phyloP scores from a whole-genome alignment of 192 early-diverging fungal species.

The Diversispora epigaea region DNA sequence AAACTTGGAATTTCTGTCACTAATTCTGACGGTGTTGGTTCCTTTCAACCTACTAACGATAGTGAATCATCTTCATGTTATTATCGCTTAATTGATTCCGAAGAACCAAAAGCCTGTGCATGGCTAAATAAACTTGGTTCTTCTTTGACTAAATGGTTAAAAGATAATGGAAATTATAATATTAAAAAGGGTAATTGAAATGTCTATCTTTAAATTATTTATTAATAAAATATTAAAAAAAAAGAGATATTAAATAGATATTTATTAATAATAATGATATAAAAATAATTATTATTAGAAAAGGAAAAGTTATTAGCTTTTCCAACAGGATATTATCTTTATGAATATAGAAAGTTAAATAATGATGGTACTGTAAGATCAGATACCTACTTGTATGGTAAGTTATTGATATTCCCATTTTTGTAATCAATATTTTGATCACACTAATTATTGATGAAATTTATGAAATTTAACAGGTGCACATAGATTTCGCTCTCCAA shows the following conservation, averaged over 20 bases:
- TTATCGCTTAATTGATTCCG: not conserved
- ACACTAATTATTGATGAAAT: not conserved
- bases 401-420: not conserved
- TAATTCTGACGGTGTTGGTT: not conserved
- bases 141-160: not conserved
- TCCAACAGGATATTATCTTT: not conserved
- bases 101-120: not conserved
- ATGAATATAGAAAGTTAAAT: not conserved
- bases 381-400: not conserved
- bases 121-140: not conserved
- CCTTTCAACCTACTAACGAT: not conserved
- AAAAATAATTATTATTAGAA: not conserved
- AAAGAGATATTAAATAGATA: no score
- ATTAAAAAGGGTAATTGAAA: not conserved
- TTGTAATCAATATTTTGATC: not conserved
- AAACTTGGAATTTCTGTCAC: not conserved
- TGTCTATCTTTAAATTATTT: not conserved
- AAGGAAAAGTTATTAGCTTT: not conserved
- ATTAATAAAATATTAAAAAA: no score
- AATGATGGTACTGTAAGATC: not conserved
- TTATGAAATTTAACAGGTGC: not conserved
- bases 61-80: not conserved
- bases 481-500: not conserved
- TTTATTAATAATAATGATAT: no score
- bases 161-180: not conserved